Evolutionary conservation across 2,329 filamentous ascomycete species (phyloP), one percentile per base, ranked within the genome.

Genomic region (Hymenoscyphus albidus): DNA sequence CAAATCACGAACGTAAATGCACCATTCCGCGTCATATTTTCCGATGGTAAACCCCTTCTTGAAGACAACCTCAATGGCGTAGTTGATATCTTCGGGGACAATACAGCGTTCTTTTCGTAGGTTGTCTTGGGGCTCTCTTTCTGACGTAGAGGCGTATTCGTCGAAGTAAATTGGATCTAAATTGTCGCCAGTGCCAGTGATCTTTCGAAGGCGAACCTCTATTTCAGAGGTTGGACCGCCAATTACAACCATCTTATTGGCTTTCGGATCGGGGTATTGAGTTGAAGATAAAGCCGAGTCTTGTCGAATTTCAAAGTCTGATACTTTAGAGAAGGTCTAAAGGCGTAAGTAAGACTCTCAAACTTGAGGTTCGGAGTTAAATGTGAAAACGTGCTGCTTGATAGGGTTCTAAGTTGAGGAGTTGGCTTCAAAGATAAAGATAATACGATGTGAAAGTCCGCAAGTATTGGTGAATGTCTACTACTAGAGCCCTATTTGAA

Each of bases 21-120:
- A n/a, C 1, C 27, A 9, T 2, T 7, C 5, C 3, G 18, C 10
- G 5, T 9, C 5, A 10, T 31, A 42, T 39, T 12, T 13, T 14
- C 18, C 22, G 12, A 39, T 16, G n/a, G 57, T 10, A 31, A 61
- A n/a, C 39, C 64, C 66, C n/a, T 64, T 63, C 54, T 63, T 65
- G 0, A 65, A 51, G 32, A n/a, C 64, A 32, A 68, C 18, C 14
- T 68, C 56, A 6, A 68, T 40, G n/a, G 62, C 63, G 31, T 65
- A 68, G 1, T n/a, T 18, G 5, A 51, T 54, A 16, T 59, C 27
- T 42, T 65, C 64, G 2, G 66, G 54, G 18, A 62, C n/a, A n/a
- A 68, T 63, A 22, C 64, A 64, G 39, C 56, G n/a, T 22, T 10
- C 39, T 58, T 2, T 2, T 13, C 6, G 56, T 48, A 7, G 7